These are phyloP conservation scores for Combretum micranthum DNA, from an alignment of 345 rosid genomes.

Conservation along the genomic window DNA sequence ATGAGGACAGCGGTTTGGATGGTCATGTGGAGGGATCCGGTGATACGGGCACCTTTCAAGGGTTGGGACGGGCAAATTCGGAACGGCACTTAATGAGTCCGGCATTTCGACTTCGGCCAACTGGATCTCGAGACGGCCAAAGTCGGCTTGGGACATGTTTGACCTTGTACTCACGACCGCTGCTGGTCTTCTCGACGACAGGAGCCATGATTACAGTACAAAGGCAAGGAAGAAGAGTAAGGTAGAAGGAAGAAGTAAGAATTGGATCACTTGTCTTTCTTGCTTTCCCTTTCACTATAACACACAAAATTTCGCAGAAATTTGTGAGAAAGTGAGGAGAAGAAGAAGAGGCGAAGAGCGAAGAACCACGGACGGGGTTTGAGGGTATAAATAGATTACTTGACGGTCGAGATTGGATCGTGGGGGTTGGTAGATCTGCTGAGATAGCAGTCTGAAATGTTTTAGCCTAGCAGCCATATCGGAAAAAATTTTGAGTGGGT, in stretches of 20 bases:
- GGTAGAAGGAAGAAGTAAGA: not conserved
- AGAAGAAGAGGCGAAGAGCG: not conserved
- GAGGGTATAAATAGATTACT: not conserved
- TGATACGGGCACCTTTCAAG: conserved; percentile 77
- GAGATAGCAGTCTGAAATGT: not conserved
- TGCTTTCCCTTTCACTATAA: too few species aligned
- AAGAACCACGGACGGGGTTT: not conserved
- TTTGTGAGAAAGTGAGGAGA: not conserved
- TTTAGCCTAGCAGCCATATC: not conserved
- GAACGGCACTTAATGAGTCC: conserved; percentile 76
- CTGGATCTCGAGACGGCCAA: conserved; percentile 54
- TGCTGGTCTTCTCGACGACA: conserved; percentile 48
- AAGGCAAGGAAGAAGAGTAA: not conserved
- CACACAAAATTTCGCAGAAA: not conserved
- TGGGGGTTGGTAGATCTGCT: not conserved
- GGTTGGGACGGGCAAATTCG: conserved; percentile 77
- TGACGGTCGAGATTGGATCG: not conserved
- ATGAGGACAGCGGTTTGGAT: conserved; percentile 90
- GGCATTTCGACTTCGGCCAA: conserved; percentile 48
- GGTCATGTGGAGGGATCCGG: conserved; percentile 93
- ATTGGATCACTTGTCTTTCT: not conserved
- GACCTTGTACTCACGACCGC: conserved; percentile 16
- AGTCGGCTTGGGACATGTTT: conserved; percentile 15
- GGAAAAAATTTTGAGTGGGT: too few species aligned
- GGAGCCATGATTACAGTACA: conserved; percentile 39